A percentile compares a stretch with the other conserved stretches of the same genome.
phyloP scores from a whole-genome alignment of 805 yeast species.

The Saturnispora galanensis region DNA sequence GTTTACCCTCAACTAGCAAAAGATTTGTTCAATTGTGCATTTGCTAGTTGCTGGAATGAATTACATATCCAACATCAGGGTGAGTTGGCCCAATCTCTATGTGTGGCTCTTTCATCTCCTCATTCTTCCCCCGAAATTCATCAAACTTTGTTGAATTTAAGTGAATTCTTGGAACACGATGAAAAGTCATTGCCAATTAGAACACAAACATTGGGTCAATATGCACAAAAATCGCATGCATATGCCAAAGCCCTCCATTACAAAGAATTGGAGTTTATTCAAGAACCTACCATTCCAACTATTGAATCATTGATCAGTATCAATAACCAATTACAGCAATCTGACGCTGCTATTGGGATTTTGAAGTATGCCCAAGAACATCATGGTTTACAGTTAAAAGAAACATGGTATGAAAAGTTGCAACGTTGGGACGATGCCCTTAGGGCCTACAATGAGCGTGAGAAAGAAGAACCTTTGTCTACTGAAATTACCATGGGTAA shows the following conservation, averaged over 20 bases:
- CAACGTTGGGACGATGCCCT: conserved; percentile 98
- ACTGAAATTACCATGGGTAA: conserved; percentile 93
- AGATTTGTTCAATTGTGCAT: conserved; percentile 88
- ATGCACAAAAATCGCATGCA: conserved; percentile 93
- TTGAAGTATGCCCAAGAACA: conserved; percentile 88
- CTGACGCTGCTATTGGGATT: conserved; percentile 97
- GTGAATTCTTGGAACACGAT: conserved; percentile 97
- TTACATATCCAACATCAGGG: conserved; percentile 82
- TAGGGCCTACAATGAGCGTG: conserved; percentile 78
- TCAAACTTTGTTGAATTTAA: conserved; percentile 78
- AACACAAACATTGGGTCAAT: conserved; percentile 80
- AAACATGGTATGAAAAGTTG: conserved; percentile 94
- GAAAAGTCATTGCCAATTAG: conserved; percentile 89
- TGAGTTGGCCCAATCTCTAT: conserved; percentile 75
- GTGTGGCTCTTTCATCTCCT: conserved; percentile 80
- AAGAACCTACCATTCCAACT: conserved; percentile 84
- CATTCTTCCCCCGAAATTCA: conserved; percentile 94
- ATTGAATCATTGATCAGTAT: conserved; percentile 88
- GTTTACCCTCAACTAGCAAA: conserved; percentile 81
- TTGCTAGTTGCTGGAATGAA: conserved; percentile 93
- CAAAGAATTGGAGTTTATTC: conserved; percentile 88
- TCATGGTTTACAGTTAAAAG: conserved; percentile 84
- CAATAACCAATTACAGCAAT: conserved; percentile 89
- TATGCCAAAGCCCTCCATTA: conserved; percentile 96
- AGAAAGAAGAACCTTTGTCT: conserved; percentile 51